These are phyloP conservation scores for Skeletonema costatum DNA, from an alignment of 108 stramenopile genomes.

Conservation along the genomic window DNA sequence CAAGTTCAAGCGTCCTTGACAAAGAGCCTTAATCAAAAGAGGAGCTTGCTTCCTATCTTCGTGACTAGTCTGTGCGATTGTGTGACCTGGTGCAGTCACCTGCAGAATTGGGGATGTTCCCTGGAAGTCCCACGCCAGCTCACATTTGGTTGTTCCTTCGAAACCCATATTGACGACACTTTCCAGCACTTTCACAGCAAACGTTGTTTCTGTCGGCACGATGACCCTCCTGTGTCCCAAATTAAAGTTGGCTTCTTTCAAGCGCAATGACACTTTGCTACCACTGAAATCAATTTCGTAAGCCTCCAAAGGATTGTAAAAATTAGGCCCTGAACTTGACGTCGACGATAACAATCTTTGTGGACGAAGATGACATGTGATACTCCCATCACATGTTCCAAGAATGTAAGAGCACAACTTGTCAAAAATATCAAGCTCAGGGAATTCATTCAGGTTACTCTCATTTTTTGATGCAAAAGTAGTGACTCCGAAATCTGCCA, in stretches of 20 bases:
- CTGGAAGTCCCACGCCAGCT: constrained; percentile 88
- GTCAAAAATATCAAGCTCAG: constrained; percentile 88
- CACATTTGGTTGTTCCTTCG: constrained; percentile 84
- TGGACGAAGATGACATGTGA: constrained; percentile 80
- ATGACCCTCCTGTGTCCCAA: constrained; percentile 83
- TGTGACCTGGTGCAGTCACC: constrained; percentile 66
- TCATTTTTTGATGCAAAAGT: constrained; percentile 69
- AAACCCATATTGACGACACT: constrained; percentile 83
- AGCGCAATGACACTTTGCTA: constrained; percentile 57
- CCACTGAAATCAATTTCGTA: constrained; percentile 89
- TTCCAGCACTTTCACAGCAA: constrained; percentile 65
- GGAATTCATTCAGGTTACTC: constrained; percentile 85
- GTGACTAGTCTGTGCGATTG: constrained; percentile 67
- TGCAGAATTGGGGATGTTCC: constrained; percentile 84
- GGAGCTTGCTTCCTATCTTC: constrained; percentile 82
- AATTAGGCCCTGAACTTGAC: constrained; percentile 63
- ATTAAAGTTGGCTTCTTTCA: constrained; percentile 74
- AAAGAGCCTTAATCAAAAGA: constrained; percentile 71
- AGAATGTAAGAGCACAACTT: constrained; percentile 63
- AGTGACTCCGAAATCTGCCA: constrained; percentile 75
- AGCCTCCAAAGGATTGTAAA: constrained; percentile 88
- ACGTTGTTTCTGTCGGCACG: constrained; percentile 79
- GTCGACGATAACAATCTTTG: constrained; percentile 40
- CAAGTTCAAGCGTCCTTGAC: constrained; percentile 84
- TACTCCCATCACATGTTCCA: constrained; percentile 67